Percentiles rank a stretch among this genome's conserved stretches.
These are phyloP conservation scores for Ustilago loliicola DNA, from an alignment of 1,284 basidiomycete species.

Conservation along the genomic window DNA sequence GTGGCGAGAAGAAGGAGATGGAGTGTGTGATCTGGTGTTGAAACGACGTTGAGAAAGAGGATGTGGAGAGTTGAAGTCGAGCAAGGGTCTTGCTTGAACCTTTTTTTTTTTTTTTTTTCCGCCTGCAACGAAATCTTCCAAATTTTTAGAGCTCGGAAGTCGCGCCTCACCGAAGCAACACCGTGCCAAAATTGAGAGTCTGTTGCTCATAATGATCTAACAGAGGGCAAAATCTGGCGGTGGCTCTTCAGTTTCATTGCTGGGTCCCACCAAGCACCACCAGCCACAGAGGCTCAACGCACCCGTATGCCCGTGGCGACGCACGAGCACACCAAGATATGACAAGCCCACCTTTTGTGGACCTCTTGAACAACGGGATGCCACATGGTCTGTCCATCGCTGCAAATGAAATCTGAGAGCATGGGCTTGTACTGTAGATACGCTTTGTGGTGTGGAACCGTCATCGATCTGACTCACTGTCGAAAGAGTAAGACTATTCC, in stretches of 20 bases:
- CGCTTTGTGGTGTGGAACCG: background rate
- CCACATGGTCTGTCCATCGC: background rate
- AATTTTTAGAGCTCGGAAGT: constrained; percentile 15
- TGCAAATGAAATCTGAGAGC: background rate
- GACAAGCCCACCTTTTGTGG: no score
- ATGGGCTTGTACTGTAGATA: background rate
- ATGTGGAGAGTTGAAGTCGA: background rate
- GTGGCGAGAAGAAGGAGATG: background rate
- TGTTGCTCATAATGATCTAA: background rate
- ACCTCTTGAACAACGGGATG: no score
- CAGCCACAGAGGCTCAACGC: no score
- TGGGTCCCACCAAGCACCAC: no score
- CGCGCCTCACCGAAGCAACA: background rate
- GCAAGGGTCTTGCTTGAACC: constrained; percentile 11
- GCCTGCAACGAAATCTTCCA: constrained; percentile 14
- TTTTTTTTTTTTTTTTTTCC: constrained; percentile 1
- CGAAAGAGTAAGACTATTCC: background rate
- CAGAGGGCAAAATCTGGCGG: background rate
- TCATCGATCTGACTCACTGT: background rate
- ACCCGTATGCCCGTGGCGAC: no score
- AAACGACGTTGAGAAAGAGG: background rate
- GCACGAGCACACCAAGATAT: no score
- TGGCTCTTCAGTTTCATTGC: background rate
- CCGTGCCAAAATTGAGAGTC: background rate
- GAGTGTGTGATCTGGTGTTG: background rate